Evolutionary conservation across 768 basidiomycete species (phyloP), one percentile per base, ranked within the genome.

Genomic region (Imleria badia): DNA sequence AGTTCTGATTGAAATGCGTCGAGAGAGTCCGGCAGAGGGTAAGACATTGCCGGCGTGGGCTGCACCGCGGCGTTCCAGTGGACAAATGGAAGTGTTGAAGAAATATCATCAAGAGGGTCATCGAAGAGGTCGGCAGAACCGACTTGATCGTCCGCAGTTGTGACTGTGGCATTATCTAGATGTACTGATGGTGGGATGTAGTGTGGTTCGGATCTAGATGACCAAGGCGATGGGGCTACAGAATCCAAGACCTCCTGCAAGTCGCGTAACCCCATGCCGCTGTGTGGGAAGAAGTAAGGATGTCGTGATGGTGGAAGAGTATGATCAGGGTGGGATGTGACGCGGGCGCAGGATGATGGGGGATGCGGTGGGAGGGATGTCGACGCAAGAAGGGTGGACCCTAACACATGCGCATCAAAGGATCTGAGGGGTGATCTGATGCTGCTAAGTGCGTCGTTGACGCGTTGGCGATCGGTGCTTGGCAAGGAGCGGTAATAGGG

Each of bases 1-100:
- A 87, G 59, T 34, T 74, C 64, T 17, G 59, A 64, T 26, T 71
- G 59, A 39, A 83, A 58, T 19, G 52, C 57, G 38, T 75, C 71
- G 41, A 70, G n/a, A n/a, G 55, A 55, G 35, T 51, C 52, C 11
- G 56, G 56, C 9, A 20, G 42, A 19, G 44, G 48, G 35, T 50
- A 49, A 44, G 56, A 20, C 17, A 47, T 30, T 8, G 30, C 8
- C 1, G 42, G 14, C 19, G 60, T 30, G 45, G 44, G 42, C 35
- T 68, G 65, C 11, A 66, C 67, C 22, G 52, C 59, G 53, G 59
- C 8, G 17, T 61, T 65, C 67, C 68, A 70, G 44, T 58, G 56
- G 44, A 59, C 59, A 17, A 55, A 66, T 48, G 68, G 68, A 60
- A 64, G 59, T 0, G 52, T 39, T 35, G 60, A 36, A 11, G 31